These are phyloP conservation scores for Pugionium cornutum DNA, from an alignment of 345 rosid species.

Conservation along the genomic window DNA sequence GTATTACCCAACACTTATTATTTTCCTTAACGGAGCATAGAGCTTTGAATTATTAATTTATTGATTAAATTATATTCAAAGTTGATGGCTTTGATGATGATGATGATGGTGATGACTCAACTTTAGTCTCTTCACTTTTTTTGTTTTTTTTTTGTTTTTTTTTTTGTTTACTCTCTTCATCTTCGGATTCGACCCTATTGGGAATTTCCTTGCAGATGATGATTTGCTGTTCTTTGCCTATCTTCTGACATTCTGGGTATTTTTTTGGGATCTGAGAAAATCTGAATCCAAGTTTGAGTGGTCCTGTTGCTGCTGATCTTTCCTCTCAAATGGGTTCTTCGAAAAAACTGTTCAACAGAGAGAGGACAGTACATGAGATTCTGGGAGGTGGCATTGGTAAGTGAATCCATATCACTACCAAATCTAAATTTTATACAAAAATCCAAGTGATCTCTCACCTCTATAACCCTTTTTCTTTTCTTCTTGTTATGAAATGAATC, in stretches of 20 bases:
- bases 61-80: constrained; percentile 32
- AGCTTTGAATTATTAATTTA: constrained; percentile 30
- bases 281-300: constrained; percentile 35
- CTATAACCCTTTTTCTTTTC: background rate
- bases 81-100: constrained; percentile 40
- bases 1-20: constrained; percentile 25
- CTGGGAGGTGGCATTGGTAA: constrained; percentile 83
- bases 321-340: constrained; percentile 51
- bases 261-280: constrained; percentile 48
- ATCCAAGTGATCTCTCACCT: constrained; percentile 12
- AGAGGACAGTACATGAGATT: constrained; percentile 69
- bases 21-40: constrained; percentile 21
- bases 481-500: constrained; percentile 35
- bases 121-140: constrained; percentile 34
- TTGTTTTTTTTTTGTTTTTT: background rate
- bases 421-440: background rate
- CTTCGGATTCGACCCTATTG: constrained; percentile 18
- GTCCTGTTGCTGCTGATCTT: constrained; percentile 19
- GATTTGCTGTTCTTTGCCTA: background rate
- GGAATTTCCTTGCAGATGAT: constrained; percentile 20
- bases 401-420: constrained; percentile 28
- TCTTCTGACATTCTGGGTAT: constrained; percentile 26
- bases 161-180: background rate
- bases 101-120: constrained; percentile 42
- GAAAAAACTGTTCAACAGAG: constrained; percentile 63